These are phyloP conservation scores for Pezicula neosporulosa DNA, from an alignment of 2,329 filamentous ascomycete genomes.

Conservation along the genomic window DNA sequence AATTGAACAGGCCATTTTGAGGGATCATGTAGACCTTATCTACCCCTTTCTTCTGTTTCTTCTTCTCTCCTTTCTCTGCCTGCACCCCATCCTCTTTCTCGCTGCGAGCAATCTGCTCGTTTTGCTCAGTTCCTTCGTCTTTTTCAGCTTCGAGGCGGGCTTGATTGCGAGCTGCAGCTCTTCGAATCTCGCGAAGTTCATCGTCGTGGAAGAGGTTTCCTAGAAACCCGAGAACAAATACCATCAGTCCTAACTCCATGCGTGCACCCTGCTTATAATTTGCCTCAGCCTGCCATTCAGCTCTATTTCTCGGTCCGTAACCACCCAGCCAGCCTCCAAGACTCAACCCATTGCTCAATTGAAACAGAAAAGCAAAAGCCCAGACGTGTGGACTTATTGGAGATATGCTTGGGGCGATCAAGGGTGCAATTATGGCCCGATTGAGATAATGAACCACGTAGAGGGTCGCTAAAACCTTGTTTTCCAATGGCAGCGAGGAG, in stretches of 20 bases:
- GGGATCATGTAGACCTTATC: conserved; percentile 88
- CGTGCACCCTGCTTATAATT: conserved; percentile 31
- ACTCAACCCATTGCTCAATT: conserved; percentile 74
- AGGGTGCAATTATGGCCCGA: conserved; percentile 78
- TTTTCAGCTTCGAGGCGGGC: neutral
- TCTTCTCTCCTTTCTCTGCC: conserved; percentile 40
- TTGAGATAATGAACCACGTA: conserved; percentile 88
- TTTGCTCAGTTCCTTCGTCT: conserved; percentile 34
- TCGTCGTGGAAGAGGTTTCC: conserved; percentile 90
- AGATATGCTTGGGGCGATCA: conserved; percentile 88
- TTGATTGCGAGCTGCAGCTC: conserved; percentile 61
- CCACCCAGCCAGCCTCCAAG: conserved; percentile 80
- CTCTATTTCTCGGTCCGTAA: conserved; percentile 65
- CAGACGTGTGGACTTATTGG: conserved; percentile 75
- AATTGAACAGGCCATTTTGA: conserved; percentile 75
- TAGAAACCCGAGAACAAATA: conserved; percentile 75
- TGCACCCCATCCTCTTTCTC: too few species aligned
- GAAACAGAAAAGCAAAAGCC: conserved; percentile 64
- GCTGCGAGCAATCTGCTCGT: conserved; percentile 18
- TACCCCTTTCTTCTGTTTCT: conserved; percentile 40
- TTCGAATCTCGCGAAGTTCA: conserved; percentile 80
- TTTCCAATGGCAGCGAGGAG: conserved; percentile 66
- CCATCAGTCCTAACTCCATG: conserved; percentile 60
- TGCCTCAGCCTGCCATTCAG: conserved; percentile 44
- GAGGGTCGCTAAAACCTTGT: conserved; percentile 69